These are phyloP conservation scores for Falciphora oryzae DNA, from an alignment of 2,329 filamentous ascomycete genomes.

Conservation along the genomic window DNA sequence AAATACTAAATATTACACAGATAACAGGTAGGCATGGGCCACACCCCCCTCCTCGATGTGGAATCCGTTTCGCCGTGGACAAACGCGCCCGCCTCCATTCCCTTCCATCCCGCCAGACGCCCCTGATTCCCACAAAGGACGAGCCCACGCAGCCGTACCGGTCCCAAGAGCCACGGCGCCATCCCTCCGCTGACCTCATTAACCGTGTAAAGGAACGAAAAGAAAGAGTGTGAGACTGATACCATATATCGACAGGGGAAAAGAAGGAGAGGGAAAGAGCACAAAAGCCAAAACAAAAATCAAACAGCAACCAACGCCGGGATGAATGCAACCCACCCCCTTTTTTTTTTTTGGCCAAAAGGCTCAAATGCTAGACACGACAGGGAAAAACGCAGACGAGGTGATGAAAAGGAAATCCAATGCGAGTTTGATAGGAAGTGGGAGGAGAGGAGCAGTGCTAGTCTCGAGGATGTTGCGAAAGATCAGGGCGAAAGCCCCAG, in stretches of 20 bases:
- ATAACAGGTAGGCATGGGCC: neutral
- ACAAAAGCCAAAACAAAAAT: slow-evolving; percentile 5
- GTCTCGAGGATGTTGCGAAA: too few relatives aligned
- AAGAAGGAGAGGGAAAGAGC: neutral
- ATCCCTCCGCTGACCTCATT: neutral
- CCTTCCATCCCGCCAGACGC: neutral
- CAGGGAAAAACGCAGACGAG: neutral
- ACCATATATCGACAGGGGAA: neutral
- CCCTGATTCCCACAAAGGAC: neutral
- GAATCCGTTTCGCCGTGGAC: neutral
- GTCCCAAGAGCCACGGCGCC: too few relatives aligned
- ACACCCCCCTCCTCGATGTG: neutral
- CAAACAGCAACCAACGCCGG: neutral
- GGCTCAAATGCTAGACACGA: neutral
- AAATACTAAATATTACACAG: neutral
- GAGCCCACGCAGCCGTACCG: too few relatives aligned
- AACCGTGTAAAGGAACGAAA: neutral
- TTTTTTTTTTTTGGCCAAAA: neutral
- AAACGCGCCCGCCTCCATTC: too few relatives aligned
- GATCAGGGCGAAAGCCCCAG: neutral
- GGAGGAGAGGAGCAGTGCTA: neutral
- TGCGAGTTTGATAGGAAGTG: too few relatives aligned
- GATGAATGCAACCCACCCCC: slow-evolving; percentile 5
- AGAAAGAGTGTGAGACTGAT: too few relatives aligned
- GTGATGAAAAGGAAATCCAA: neutral